A percentile compares a stretch with the other conserved stretches of the same genome.
Evolutionary conservation across 208 protist species (phyloP).

Genomic region (Vickermania ingenoplastis): DNA sequence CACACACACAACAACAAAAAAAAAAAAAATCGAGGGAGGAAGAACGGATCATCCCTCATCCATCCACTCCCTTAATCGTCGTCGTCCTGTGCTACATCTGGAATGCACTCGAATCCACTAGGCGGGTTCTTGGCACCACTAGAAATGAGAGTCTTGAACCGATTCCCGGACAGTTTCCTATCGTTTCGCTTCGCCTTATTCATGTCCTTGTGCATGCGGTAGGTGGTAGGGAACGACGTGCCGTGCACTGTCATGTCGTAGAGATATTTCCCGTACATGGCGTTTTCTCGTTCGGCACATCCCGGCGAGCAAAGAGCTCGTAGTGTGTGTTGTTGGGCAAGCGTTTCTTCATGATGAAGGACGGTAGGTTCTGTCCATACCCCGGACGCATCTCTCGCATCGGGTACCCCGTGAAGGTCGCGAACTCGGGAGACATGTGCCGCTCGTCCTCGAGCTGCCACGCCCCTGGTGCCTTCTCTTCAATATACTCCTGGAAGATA

Average conservation of each 20-base stretch:
- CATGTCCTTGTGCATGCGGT: constrained; percentile 89
- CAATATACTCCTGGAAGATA: constrained; percentile 88
- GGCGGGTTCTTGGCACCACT: constrained; percentile 76
- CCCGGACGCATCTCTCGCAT: constrained; percentile 83
- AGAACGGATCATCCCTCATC: background rate
- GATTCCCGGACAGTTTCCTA: constrained; percentile 78
- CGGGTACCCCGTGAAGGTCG: constrained; percentile 82
- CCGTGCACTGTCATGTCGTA: constrained; percentile 85
- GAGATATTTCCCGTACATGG: constrained; percentile 86
- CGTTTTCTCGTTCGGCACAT: constrained; percentile 87
- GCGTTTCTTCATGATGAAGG: constrained; percentile 84
- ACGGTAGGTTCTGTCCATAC: constrained; percentile 75
- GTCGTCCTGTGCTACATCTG: constrained; percentile 64
- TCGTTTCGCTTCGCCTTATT: constrained; percentile 89
- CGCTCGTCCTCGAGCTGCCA: constrained; percentile 89
- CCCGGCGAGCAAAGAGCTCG: constrained; percentile 78
- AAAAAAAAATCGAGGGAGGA: constrained; percentile 5
- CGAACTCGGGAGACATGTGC: constrained; percentile 83
- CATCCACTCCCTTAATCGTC: constrained; percentile 29
- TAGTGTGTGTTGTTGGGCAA: constrained; percentile 88
- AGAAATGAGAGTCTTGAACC: constrained; percentile 72
- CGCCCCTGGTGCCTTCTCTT: constrained; percentile 72
- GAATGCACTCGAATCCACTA: constrained; percentile 70
- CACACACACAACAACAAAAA: background rate
- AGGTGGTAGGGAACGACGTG: constrained; percentile 72